Percentiles rank a stretch among this genome's conserved stretches.
Evolutionary conservation across 2,329 filamentous ascomycete species (phyloP).

Genomic region (Colletotrichum sidae): DNA sequence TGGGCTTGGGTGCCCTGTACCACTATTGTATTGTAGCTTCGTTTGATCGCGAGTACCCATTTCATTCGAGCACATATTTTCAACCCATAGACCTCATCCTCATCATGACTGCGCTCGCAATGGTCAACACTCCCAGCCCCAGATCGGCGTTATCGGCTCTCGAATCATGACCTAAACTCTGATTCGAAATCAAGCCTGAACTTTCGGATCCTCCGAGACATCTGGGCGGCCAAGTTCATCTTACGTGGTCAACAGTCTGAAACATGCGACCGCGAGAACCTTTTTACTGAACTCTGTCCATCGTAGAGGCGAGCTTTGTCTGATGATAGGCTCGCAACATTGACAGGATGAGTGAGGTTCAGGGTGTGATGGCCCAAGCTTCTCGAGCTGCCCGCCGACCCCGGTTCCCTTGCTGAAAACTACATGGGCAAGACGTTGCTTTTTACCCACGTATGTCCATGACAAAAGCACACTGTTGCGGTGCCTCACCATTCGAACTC

Average conservation of each 20-base stretch:
- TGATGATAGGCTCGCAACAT: too few relatives aligned
- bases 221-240: constrained; percentile 11
- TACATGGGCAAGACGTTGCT: too few relatives aligned
- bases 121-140: neutral
- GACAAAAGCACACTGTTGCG: too few relatives aligned
- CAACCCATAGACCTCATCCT: neutral
- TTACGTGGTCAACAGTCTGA: neutral
- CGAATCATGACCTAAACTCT: too few relatives aligned
- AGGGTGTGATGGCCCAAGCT: too few relatives aligned
- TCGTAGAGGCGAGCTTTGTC: neutral
- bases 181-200: neutral
- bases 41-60: constrained; percentile 16
- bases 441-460: too few relatives aligned
- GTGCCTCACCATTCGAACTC: too few relatives aligned
- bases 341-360: too few relatives aligned
- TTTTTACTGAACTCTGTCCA: too few relatives aligned
- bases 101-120: too few relatives aligned
- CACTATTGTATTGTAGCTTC: neutral
- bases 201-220: constrained; percentile 12
- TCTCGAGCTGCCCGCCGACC: too few relatives aligned
- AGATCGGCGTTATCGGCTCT: neutral
- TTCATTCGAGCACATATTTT: neutral
- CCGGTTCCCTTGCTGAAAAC: too few relatives aligned
- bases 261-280: neutral
- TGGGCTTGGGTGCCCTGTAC: neutral